Percentiles rank a stretch among this genome's conserved stretches.
phyloP scores from a whole-genome alignment of 805 yeast species.

The Scheffersomyces lignosus region DNA sequence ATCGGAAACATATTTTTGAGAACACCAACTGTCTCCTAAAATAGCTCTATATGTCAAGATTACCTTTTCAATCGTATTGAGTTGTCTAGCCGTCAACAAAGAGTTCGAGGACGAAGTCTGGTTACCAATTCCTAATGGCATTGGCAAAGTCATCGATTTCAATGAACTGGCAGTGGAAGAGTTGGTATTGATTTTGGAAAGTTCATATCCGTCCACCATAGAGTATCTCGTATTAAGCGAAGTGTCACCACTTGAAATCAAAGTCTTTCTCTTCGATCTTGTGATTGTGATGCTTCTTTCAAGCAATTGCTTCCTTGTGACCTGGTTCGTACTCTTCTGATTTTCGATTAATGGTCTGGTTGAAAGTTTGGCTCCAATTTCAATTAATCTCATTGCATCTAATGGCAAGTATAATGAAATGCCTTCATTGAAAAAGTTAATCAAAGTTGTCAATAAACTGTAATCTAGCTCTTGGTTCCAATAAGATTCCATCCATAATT shows the following conservation, averaged over 20 bases:
- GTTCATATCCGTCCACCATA: slow-evolving; percentile 58
- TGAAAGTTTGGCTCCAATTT: slow-evolving; percentile 60
- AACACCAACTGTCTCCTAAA: slow-evolving; percentile 50
- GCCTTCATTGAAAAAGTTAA: slow-evolving; percentile 79
- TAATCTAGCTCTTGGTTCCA: slow-evolving; percentile 73
- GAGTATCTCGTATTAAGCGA: slow-evolving; percentile 36
- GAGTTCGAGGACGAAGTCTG: slow-evolving; percentile 41
- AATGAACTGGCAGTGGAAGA: slow-evolving; percentile 42
- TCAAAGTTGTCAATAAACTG: slow-evolving; percentile 61
- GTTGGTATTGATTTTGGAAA: slow-evolving; percentile 50
- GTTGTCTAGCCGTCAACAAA: slow-evolving; percentile 39
- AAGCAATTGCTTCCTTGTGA: slow-evolving; percentile 47
- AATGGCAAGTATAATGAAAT: slow-evolving; percentile 60
- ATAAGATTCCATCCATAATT: slow-evolving; percentile 86
- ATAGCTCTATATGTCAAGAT: slow-evolving; percentile 54
- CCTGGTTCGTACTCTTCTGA: slow-evolving; percentile 20
- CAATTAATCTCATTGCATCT: slow-evolving; percentile 62
- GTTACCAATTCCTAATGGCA: slow-evolving; percentile 45
- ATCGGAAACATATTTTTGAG: slow-evolving; percentile 26
- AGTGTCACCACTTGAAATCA: slow-evolving; percentile 24
- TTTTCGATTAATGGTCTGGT: slow-evolving; percentile 53
- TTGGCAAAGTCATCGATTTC: slow-evolving; percentile 41
- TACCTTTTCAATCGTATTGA: slow-evolving; percentile 47
- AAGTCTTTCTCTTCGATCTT: slow-evolving; percentile 35
- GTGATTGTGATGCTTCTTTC: slow-evolving; percentile 48